These are phyloP conservation scores for Sicyos edulis DNA, from an alignment of 306 rosid species.

Conservation along the genomic window DNA sequence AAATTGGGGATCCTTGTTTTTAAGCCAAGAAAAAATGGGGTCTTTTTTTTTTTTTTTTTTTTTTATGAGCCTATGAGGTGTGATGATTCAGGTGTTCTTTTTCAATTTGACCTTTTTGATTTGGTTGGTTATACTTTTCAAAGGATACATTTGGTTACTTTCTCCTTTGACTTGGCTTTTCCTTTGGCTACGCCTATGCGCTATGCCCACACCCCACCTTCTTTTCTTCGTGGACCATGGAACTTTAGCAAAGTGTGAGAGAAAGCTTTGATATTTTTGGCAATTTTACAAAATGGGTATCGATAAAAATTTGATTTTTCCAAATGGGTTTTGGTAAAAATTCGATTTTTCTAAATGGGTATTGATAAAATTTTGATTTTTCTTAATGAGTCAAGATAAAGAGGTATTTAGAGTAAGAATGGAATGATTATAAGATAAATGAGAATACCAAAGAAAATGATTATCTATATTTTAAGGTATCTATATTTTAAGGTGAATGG, in stretches of 20 bases:
- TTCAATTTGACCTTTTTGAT: neutral
- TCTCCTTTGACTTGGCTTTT: neutral
- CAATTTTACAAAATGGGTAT: neutral
- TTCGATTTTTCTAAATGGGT: neutral
- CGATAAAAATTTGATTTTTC: neutral
- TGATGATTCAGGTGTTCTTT: neutral
- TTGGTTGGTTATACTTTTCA: neutral
- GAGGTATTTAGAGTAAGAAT: no score
- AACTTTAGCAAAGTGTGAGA: neutral
- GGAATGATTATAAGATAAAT: no score
- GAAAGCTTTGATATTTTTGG: neutral
- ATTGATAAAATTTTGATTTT: neutral
- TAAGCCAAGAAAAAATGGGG: neutral
- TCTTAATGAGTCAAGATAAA: neutral
- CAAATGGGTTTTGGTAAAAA: neutral
- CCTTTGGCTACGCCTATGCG: neutral
- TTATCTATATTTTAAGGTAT: no score
- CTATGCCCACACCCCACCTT: neutral
- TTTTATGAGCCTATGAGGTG: neutral
- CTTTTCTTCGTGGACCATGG: neutral
- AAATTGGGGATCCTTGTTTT: neutral
- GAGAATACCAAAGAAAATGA: no score
- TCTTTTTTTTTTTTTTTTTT: neutral
- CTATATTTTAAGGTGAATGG: no score
- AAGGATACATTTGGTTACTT: neutral